phyloP scores from a whole-genome alignment of 148 eudicot species.

The Hydrangea macrophylla region DNA sequence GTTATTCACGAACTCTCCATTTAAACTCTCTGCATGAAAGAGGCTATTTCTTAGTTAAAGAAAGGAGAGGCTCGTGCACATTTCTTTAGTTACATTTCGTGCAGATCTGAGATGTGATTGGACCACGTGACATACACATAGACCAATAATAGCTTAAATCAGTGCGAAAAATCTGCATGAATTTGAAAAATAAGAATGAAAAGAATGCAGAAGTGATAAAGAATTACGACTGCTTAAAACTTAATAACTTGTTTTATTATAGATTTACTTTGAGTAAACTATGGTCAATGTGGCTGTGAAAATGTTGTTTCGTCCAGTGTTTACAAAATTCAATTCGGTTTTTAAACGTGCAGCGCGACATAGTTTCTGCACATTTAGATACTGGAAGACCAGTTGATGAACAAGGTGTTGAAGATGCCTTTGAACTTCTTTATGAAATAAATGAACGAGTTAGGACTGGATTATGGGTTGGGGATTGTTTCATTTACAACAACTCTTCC shows the following conservation, averaged over 20 bases:
- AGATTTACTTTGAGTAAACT: not conserved
- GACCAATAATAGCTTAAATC: too few relatives aligned
- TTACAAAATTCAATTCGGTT: not conserved
- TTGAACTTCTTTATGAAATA: conserved; percentile 88
- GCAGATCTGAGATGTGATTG: too few relatives aligned
- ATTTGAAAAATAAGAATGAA: too few relatives aligned
- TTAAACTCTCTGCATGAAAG: too few relatives aligned
- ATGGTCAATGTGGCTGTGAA: not conserved
- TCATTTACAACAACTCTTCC: conserved; percentile 85
- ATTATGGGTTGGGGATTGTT: conserved; percentile 96
- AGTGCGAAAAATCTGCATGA: too few relatives aligned
- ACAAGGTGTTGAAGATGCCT: conserved; percentile 84
- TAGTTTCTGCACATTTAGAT: conserved; percentile 70
- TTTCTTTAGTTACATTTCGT: too few relatives aligned
- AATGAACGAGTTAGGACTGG: conserved; percentile 92
- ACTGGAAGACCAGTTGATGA: conserved; percentile 84
- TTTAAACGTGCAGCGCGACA: conserved; percentile 64
- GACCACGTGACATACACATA: too few relatives aligned
- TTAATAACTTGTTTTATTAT: not conserved
- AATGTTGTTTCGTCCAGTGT: not conserved
- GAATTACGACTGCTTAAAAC: too few relatives aligned
- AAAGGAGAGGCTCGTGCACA: too few relatives aligned
- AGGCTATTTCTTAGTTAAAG: too few relatives aligned
- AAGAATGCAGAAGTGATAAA: too few relatives aligned
- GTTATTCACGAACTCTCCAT: too few relatives aligned